phyloP scores from a whole-genome alignment of 192 early-diverging fungal genomes.

The Linnemannia elongata region DNA sequence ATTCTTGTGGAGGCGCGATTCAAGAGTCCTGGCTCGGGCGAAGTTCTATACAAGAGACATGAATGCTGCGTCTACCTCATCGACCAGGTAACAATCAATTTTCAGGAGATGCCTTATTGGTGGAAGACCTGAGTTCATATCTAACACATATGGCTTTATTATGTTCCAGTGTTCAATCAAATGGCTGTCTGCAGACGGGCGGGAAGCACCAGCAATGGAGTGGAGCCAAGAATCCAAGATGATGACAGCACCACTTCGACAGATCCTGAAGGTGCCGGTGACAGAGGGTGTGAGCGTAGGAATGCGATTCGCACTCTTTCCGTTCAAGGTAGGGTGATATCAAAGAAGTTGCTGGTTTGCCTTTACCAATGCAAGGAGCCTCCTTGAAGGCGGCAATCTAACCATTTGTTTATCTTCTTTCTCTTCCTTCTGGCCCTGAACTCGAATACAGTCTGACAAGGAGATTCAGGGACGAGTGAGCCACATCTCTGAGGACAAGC shows the following conservation, averaged over 20 bases:
- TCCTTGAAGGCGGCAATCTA: background rate
- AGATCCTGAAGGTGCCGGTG: constrained; percentile 27
- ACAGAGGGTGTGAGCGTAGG: constrained; percentile 34
- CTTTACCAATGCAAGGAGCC: too few relatives aligned
- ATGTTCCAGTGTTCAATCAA: constrained; percentile 22
- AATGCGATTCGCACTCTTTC: constrained; percentile 11
- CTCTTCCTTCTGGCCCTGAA: background rate
- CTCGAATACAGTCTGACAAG: background rate
- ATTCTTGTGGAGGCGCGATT: constrained; percentile 30
- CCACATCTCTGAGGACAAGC: constrained; percentile 10
- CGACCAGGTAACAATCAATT: constrained; percentile 40
- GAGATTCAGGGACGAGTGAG: constrained; percentile 12
- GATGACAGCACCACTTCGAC: constrained; percentile 24
- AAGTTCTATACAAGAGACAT: constrained; percentile 46
- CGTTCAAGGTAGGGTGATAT: constrained; percentile 1
- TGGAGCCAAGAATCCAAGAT: background rate
- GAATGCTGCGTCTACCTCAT: constrained; percentile 60
- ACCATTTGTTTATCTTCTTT: background rate
- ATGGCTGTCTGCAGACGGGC: constrained; percentile 6
- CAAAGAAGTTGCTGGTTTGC: too few relatives aligned
- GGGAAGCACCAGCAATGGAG: background rate
- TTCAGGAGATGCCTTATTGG: background rate
- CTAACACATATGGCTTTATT: background rate
- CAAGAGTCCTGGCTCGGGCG: constrained; percentile 58
- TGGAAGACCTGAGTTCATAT: background rate